Percentiles rank a stretch among this genome's conserved stretches.
Evolutionary conservation across 495 filamentous ascomycete species (phyloP).

Genomic region (Penicillium crystallinum): DNA sequence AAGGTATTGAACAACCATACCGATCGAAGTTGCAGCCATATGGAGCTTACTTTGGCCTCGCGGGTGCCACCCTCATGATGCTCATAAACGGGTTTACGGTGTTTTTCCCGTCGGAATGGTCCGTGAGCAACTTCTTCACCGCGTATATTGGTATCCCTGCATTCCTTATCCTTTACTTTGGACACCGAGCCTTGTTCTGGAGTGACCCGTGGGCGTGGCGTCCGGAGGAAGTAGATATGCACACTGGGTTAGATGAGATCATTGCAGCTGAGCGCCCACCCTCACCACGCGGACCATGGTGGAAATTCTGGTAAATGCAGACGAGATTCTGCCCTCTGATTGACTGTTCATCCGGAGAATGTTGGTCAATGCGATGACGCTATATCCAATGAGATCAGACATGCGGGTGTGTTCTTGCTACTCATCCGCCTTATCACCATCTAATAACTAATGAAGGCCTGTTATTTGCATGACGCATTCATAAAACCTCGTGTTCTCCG

Average conservation of each 20-base stretch:
- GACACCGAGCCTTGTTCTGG: conserved; percentile 42
- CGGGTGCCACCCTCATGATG: conserved; percentile 45
- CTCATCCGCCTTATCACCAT: conserved; percentile 5
- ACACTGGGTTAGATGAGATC: conserved; percentile 49
- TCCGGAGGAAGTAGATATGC: conserved; percentile 52
- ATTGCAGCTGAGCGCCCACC: conserved; percentile 46
- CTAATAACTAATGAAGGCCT: no score
- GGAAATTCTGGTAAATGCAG: conserved; percentile 24
- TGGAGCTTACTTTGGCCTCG: conserved; percentile 44
- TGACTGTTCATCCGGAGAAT: not conserved
- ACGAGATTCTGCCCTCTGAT: no score
- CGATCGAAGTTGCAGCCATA: conserved; percentile 49
- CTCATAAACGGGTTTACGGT: conserved; percentile 61
- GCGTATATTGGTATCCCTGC: conserved; percentile 60
- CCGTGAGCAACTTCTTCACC: conserved; percentile 50
- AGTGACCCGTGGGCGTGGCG: conserved; percentile 50
- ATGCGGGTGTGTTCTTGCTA: not conserved
- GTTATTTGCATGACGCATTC: no score
- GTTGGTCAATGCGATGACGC: not conserved
- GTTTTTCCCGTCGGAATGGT: conserved; percentile 54
- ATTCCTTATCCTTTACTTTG: conserved; percentile 52
- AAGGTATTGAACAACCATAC: conserved; percentile 53
- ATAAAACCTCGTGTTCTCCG: no score
- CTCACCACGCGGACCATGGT: conserved; percentile 27
- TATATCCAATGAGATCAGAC: no score